Evolutionary conservation across 306 rosid species (phyloP).

Genomic region (Fragaria iinumae): DNA sequence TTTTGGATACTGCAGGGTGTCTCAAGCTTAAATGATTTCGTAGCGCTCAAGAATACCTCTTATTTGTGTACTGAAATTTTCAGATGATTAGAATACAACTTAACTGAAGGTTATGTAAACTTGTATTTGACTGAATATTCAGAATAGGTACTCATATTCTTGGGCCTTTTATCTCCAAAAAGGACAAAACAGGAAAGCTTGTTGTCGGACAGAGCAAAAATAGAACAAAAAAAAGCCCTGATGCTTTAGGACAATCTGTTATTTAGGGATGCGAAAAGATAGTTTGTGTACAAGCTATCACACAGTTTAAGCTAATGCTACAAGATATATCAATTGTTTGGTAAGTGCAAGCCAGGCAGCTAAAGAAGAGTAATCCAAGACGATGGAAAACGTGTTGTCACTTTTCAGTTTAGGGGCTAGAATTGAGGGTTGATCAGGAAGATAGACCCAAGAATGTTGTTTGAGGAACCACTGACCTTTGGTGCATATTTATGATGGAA

Average conservation of each 20-base stretch:
- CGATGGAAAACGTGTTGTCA: no score
- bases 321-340: no score
- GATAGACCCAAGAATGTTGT: no score
- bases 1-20: constrained; percentile 41
- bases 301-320: background rate
- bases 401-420: no score
- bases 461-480: no score
- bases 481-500: background rate
- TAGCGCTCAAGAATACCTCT: background rate
- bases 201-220: background rate
- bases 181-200: no score
- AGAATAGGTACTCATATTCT: background rate
- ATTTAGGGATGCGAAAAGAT: no score
- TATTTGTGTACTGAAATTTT: background rate
- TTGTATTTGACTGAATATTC: background rate
- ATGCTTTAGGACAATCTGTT: no score
- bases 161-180: no score
- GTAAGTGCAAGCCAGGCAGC: background rate
- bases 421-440: no score
- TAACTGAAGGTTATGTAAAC: background rate
- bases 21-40: constrained; percentile 21
- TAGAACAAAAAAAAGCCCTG: background rate
- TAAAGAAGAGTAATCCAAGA: no score
- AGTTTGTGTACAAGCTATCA: background rate
- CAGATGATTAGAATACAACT: background rate